These are phyloP conservation scores for Trichomonascaceae sp. DNA, from an alignment of 1,139 yeast genomes.

Conservation along the genomic window DNA sequence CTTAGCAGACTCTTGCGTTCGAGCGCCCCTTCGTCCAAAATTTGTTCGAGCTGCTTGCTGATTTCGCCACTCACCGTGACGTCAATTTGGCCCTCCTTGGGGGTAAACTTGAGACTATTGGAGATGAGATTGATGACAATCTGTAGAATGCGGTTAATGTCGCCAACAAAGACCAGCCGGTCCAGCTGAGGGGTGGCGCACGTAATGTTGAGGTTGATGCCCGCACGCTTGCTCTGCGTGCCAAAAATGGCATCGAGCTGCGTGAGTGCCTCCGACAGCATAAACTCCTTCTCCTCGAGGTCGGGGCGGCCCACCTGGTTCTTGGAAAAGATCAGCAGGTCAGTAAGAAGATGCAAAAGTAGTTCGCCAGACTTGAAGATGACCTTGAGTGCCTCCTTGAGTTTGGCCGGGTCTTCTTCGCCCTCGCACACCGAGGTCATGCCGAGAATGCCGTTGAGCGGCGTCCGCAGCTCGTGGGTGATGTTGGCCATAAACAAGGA, in stretches of 20 bases:
- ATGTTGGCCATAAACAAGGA: slow-evolving; percentile 89
- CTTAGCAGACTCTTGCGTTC: neutral
- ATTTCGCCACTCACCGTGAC: slow-evolving; percentile 34
- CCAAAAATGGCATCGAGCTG: slow-evolving; percentile 83
- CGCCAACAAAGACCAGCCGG: slow-evolving; percentile 58
- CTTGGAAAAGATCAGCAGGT: slow-evolving; percentile 72
- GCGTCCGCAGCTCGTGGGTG: slow-evolving; percentile 85
- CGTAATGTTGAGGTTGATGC: slow-evolving; percentile 34
- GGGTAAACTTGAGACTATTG: slow-evolving; percentile 83
- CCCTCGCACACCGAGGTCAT: slow-evolving; percentile 92
- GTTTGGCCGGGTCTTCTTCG: slow-evolving; percentile 53
- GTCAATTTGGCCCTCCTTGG: slow-evolving; percentile 69
- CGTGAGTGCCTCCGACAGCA: slow-evolving; percentile 58
- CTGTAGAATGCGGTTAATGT: slow-evolving; percentile 85
- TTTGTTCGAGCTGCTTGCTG: neutral
- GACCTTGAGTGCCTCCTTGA: slow-evolving; percentile 59
- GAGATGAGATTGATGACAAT: slow-evolving; percentile 86
- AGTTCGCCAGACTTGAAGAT: slow-evolving; percentile 83
- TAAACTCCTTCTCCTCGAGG: slow-evolving; percentile 65
- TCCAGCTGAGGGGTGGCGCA: slow-evolving; percentile 30
- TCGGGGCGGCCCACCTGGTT: slow-evolving; percentile 60
- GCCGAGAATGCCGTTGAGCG: slow-evolving; percentile 83
- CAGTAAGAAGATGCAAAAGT: slow-evolving; percentile 71
- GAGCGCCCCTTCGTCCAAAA: neutral
- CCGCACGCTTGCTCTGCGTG: slow-evolving; percentile 67